Evolutionary conservation across 1,284 basidiomycete species (phyloP), one percentile per base, ranked within the genome.

Genomic region (Irpex rosettiformis): DNA sequence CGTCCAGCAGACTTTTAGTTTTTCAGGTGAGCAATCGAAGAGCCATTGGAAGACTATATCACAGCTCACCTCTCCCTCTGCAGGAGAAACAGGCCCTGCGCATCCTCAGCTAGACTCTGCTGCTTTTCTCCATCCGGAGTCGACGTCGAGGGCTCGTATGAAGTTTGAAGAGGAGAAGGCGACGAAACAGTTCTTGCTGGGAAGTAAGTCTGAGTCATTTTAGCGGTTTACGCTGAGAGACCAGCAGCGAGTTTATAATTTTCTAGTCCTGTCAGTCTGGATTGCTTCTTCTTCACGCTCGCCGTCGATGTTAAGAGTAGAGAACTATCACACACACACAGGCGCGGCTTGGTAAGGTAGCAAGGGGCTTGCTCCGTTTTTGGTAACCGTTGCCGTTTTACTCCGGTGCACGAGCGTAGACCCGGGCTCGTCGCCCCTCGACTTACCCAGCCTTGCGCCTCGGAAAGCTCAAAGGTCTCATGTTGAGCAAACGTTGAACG

Each of bases 41-140:
- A 7, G n/a, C 5, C 30, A 7, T 10, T 30, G 25, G 5, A 25
- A 13, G 42, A 8, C 28, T 22, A 29, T 55, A 28, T 54, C 8
- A 29, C 1, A 25, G 73, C 82, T 62, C 67, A 89, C 90, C 81
- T 77, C 64, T 89, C 83, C 72, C 86, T 90, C 62, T 83, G 82
- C 65, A 85, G 82, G 62, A 91, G 74, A 70, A 88, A 93, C 8
- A 79, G 82, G 67, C 86, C 86, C 75, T 92, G 86, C 48, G 87
- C 83, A 70, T 88, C 86, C 67, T 89, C 69, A 45, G 56, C 56
- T 49, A 57, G 66, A 42, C 63, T 48, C 47, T 64, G 48, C 48
- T 21, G 62, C 57, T 64, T 67, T 37, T 62, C 61, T 53, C 60
- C 63, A 29, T 51, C 3, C 8, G 18, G 10, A 43, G 40, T 55